phyloP scores from a whole-genome alignment of 2,329 filamentous ascomycete genomes.

The Colletotrichum eremochloae region DNA sequence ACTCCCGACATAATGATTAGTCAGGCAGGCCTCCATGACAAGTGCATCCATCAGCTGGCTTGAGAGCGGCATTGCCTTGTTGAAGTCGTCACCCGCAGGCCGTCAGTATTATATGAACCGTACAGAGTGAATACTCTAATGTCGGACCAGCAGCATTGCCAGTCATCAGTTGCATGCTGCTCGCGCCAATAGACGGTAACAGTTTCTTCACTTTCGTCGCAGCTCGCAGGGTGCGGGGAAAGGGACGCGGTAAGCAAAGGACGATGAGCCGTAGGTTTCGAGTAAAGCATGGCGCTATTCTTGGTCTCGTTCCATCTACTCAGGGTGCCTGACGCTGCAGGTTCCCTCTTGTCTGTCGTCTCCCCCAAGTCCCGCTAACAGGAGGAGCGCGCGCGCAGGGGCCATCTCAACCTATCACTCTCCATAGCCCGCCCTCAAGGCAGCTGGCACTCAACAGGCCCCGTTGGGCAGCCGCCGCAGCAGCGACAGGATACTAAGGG shows the following conservation, averaged over 20 bases:
- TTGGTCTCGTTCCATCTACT: constrained; percentile 26
- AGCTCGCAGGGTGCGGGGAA: constrained; percentile 5
- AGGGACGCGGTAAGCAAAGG: constrained; percentile 4
- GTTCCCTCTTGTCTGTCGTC: background rate
- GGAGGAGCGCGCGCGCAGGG: background rate
- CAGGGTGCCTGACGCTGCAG: constrained; percentile 2
- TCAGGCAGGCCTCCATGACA: background rate
- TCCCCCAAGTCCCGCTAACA: background rate
- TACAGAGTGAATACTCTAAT: constrained; percentile 3
- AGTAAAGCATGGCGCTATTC: constrained; percentile 14
- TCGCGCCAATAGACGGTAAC: constrained; percentile 11
- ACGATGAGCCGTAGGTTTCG: constrained; percentile 25
- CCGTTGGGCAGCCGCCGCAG: background rate
- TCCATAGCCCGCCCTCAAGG: background rate
- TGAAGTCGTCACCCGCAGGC: constrained; percentile 24
- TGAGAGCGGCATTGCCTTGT: constrained; percentile 1
- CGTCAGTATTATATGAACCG: constrained; percentile 13
- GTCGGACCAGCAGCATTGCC: constrained; percentile 9
- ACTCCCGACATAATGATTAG: constrained; percentile 17
- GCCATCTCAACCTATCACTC: background rate
- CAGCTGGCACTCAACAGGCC: background rate
- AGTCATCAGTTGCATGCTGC: constrained; percentile 23
- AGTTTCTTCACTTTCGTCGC: background rate
- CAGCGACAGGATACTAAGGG: background rate
- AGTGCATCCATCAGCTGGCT: constrained; percentile 28